A percentile compares a stretch with the other conserved stretches of the same genome.
phyloP scores from a whole-genome alignment of 257 asterid species.

The Nicotiana tabacum region DNA sequence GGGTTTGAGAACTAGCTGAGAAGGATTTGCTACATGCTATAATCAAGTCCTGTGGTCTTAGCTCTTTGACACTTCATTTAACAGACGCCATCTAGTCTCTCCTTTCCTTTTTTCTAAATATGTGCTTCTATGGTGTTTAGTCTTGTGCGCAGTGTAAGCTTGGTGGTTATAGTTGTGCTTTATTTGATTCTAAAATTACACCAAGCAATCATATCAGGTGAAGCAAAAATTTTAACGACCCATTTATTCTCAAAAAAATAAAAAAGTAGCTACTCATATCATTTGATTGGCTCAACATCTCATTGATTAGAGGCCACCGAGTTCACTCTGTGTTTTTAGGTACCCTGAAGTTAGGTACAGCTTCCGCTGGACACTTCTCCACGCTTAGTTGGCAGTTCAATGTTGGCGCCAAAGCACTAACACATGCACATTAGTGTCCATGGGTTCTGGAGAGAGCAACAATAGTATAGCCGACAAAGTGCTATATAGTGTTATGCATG shows the following conservation, averaged over 20 bases:
- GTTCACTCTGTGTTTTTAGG: not conserved
- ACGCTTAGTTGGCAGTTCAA: not conserved
- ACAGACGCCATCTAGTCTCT: not conserved
- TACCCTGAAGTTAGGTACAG: not conserved
- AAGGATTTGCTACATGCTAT: not conserved
- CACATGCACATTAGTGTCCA: not conserved
- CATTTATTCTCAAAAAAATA: no score
- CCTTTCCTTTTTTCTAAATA: not conserved
- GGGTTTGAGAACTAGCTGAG: not conserved
- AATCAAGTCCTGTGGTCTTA: not conserved
- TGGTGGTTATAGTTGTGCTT: not conserved
- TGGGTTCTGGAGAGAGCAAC: not conserved
- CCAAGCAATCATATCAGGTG: not conserved
- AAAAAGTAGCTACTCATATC: not conserved
- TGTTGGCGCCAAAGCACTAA: not conserved
- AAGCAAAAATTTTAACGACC: not conserved
- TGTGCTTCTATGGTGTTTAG: not conserved
- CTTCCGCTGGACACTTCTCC: not conserved
- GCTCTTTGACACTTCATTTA: not conserved
- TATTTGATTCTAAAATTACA: not conserved
- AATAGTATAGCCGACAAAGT: not conserved
- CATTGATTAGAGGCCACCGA: not conserved
- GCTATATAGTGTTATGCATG: not conserved
- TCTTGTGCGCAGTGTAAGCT: not conserved
- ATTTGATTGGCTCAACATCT: not conserved